Evolutionary conservation across 106 monocot genomes (phyloP).

Genomic region (Vanilla planifolia): DNA sequence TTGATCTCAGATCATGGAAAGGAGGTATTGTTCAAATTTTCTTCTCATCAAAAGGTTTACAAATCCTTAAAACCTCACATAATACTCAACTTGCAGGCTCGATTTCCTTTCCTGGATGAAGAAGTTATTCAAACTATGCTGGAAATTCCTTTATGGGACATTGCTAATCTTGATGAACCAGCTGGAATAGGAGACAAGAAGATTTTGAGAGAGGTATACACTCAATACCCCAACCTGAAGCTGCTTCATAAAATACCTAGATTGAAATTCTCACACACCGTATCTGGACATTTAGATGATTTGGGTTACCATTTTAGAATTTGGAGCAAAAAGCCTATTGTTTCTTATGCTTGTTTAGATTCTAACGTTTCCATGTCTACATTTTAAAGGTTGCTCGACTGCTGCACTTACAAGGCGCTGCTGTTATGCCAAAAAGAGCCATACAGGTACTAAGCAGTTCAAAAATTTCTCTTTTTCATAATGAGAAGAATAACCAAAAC

Average conservation of each 20-base stretch:
- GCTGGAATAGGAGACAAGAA: constrained; percentile 92
- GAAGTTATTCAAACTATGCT: constrained; percentile 78
- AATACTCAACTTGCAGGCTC: constrained; percentile 47
- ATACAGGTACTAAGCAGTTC: constrained; percentile 81
- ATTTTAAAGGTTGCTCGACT: constrained; percentile 69
- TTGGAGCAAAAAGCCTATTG: not conserved
- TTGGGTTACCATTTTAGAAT: no score
- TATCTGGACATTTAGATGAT: no score
- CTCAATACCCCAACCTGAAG: no score
- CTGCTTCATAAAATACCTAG: no score
- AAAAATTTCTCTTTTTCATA: no score
- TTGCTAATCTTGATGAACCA: constrained; percentile 70
- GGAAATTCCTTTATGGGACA: constrained; percentile 83
- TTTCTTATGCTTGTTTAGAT: not conserved
- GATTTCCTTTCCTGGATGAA: constrained; percentile 98
- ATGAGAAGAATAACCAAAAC: no score
- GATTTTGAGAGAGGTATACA: constrained; percentile 85
- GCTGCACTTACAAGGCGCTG: constrained; percentile 65
- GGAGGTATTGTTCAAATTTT: constrained; percentile 44
- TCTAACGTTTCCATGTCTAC: not conserved
- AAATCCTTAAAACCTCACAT: not conserved
- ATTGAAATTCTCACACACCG: no score
- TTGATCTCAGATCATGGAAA: constrained; percentile 95
- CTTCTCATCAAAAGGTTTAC: not conserved
- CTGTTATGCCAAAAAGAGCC: constrained; percentile 79